Evolutionary conservation across 2,329 filamentous ascomycete species (phyloP).

Genomic region (Fusarium goolgardi): DNA sequence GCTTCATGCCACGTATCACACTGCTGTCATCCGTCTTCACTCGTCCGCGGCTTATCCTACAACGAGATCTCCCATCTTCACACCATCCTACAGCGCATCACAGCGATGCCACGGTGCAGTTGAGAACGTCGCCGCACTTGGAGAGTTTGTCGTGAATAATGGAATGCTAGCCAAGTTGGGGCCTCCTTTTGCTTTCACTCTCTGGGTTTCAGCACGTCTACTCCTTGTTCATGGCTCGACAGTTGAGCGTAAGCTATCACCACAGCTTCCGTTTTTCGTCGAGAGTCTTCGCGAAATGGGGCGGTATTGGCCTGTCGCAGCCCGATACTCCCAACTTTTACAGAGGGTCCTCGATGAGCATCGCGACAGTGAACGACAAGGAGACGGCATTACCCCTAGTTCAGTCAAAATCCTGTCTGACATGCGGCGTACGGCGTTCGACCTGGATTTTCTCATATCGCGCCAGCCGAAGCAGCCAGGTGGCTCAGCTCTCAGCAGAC

Average conservation of each 20-base stretch:
- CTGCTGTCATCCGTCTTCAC: constrained; percentile 88
- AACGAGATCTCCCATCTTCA: constrained; percentile 88
- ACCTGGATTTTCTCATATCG: constrained; percentile 89
- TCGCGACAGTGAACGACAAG: constrained; percentile 78
- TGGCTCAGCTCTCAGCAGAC: constrained; percentile 54
- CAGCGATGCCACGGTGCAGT: constrained; percentile 87
- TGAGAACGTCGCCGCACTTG: constrained; percentile 81
- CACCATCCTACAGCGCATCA: constrained; percentile 85
- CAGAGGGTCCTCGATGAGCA: constrained; percentile 89
- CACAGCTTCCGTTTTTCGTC: constrained; percentile 84
- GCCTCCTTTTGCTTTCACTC: constrained; percentile 89
- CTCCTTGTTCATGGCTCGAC: constrained; percentile 91
- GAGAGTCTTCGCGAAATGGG: constrained; percentile 85
- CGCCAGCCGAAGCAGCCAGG: constrained; percentile 73
- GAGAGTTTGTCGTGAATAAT: constrained; percentile 80
- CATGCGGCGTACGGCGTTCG: constrained; percentile 91
- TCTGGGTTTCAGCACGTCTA: constrained; percentile 91
- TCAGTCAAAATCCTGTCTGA: constrained; percentile 89
- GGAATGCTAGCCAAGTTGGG: constrained; percentile 82
- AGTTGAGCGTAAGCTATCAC: constrained; percentile 83
- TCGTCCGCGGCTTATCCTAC: constrained; percentile 94
- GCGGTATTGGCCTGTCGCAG: constrained; percentile 85
- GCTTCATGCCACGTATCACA: constrained; percentile 90
- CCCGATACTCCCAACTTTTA: constrained; percentile 82
- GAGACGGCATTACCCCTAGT: constrained; percentile 80